Conservation (phyloP, 1,139 yeast species). For the Eremothecium coryli region DNA sequence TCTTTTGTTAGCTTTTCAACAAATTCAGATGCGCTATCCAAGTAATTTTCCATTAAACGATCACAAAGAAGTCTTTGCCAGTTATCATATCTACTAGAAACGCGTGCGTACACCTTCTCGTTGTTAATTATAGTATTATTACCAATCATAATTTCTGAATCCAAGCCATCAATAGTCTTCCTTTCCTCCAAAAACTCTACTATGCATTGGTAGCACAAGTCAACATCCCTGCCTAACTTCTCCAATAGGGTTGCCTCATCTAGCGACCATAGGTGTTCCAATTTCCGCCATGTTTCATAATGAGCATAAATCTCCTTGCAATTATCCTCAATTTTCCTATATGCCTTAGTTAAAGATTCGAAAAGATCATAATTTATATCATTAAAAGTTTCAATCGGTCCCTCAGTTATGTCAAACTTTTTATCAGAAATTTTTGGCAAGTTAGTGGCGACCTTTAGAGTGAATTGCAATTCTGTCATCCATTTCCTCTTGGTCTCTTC, state of each 20-base stretch:
- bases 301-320: not conserved
- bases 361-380: slow-evolving; percentile 2
- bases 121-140: not conserved
- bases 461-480: slow-evolving; percentile 3
- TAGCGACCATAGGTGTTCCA: slow-evolving; percentile 6
- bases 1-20: slow-evolving; percentile 6
- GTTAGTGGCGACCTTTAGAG: slow-evolving; percentile 1
- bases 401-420: slow-evolving; percentile 3
- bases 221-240: slow-evolving; percentile 1
- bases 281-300: slow-evolving; percentile 4
- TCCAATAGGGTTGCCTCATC: slow-evolving; percentile 2
- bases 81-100: slow-evolving; percentile 11
- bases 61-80: slow-evolving; percentile 13
- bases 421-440: slow-evolving; percentile 1
- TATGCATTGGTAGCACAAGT: not conserved
- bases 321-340: not conserved
- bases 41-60: slow-evolving; percentile 9
- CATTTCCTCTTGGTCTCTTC: slow-evolving; percentile 4
- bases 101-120: slow-evolving; percentile 5
- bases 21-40: slow-evolving; percentile 5
- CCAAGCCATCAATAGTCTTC: not conserved
- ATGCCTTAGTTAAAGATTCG: slow-evolving; percentile 1
- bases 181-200: slow-evolving; percentile 1
- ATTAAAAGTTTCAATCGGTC: slow-evolving; percentile 1
- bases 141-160: not conserved